Conservation (phyloP, 2,329 filamentous ascomycete genomes). For the Leptographium wingfieldii region DNA sequence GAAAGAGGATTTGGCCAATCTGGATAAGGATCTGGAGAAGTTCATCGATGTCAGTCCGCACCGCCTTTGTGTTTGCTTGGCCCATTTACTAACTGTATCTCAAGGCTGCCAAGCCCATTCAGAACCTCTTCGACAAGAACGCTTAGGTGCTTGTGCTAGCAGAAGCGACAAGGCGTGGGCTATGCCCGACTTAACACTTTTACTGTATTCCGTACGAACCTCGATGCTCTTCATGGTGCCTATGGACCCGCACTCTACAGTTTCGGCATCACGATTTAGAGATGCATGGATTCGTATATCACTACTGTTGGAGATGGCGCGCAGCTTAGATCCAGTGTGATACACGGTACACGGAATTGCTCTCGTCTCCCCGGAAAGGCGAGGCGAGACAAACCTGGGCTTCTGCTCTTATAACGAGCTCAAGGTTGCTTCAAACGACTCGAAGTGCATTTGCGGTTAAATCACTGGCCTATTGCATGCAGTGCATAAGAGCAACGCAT, state of each 20-base stretch:
- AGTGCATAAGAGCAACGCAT: neutral
- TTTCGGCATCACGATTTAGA: neutral
- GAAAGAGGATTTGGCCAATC: slow-evolving; percentile 80
- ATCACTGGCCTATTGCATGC: neutral
- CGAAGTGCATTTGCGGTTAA: neutral
- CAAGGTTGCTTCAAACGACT: neutral
- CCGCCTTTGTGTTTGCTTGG: neutral
- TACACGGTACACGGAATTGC: neutral
- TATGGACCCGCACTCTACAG: neutral
- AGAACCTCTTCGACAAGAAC: neutral
- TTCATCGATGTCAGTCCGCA: slow-evolving; percentile 64
- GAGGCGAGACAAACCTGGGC: too few relatives aligned
- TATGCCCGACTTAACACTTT: neutral
- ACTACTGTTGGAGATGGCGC: too few relatives aligned
- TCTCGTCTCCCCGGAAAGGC: neutral
- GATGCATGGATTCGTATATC: neutral
- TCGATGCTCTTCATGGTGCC: neutral
- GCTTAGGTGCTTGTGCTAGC: neutral
- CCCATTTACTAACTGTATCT: neutral
- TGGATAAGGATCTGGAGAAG: slow-evolving; percentile 86
- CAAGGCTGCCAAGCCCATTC: slow-evolving; percentile 3
- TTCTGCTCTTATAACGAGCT: too few relatives aligned
- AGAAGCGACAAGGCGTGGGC: neutral
- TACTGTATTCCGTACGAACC: neutral
- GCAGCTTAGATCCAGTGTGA: neutral